These are phyloP conservation scores for Penicillium taxi DNA, from an alignment of 495 filamentous ascomycete genomes.

Conservation along the genomic window DNA sequence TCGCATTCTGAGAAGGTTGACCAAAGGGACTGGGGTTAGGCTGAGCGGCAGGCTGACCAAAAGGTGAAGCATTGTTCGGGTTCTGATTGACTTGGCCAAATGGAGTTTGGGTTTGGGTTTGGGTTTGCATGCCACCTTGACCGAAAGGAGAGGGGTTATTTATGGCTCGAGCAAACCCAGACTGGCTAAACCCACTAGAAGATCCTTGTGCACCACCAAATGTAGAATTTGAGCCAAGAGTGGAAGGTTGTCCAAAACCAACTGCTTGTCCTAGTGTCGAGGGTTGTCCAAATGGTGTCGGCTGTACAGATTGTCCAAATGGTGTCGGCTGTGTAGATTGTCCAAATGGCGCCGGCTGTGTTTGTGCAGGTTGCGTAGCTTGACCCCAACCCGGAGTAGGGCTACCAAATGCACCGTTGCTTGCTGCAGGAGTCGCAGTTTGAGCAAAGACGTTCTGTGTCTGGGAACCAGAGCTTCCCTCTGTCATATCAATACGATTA, in stretches of 20 bases:
- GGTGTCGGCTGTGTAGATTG: slow-evolving; percentile 13
- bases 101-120: neutral
- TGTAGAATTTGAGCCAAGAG: slow-evolving; percentile 8
- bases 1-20: slow-evolving; percentile 13
- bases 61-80: slow-evolving; percentile 1
- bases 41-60: neutral
- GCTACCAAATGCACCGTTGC: slow-evolving; percentile 17
- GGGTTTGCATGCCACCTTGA: slow-evolving; percentile 4
- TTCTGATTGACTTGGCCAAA: slow-evolving; percentile 1
- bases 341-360: slow-evolving; percentile 17
- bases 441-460: slow-evolving; percentile 24
- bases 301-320: slow-evolving; percentile 18
- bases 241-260: slow-evolving; percentile 28
- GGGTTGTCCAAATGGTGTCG: slow-evolving; percentile 27
- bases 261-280: slow-evolving; percentile 22
- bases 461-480: slow-evolving; percentile 32
- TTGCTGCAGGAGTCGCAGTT: slow-evolving; percentile 9
- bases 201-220: slow-evolving; percentile 25
- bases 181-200: slow-evolving; percentile 19
- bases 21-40: slow-evolving; percentile 17
- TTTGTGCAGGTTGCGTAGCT: slow-evolving; percentile 8
- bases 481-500: slow-evolving; percentile 67
- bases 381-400: slow-evolving; percentile 11
- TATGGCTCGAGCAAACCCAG: slow-evolving; percentile 26
- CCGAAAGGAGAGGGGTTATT: slow-evolving; percentile 19